Base-by-base conservation (phyloP, 176 grass and related monocot genomes). In the Musa itinerans region DNA sequence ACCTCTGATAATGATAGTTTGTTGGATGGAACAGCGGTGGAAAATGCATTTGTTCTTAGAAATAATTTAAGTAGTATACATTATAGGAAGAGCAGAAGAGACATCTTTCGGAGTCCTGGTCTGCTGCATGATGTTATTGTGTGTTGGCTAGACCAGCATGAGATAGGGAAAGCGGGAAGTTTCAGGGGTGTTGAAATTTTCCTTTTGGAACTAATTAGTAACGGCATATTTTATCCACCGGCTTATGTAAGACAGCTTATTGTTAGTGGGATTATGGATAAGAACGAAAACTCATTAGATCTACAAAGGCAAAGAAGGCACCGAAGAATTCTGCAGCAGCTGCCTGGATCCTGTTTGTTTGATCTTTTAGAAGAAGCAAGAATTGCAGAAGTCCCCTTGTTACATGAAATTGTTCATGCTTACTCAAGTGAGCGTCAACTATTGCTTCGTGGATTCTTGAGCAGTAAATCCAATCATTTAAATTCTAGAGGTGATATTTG, bases 81-180 rank as follows among this genome's bases (percentile, higher is more conserved):
- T 17, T 85, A 91, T 50, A 93, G 77, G 84, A 97, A 85, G 78
- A 84, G 75, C 51, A 88, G 53, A 53, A 91, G 78, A 71, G 85
- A 87, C 81, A 81, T 95, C 48, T 93, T 92, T 80, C 82, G 82
- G 82, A 99, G 96, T 63, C 96, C 96, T 78, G 96, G 96, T 73
- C 96, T 91, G 53, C 71, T 99, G 78, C 96, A 99, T 72, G 96
- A 99, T 53, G 88, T 99, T 50, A 87, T 99, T 52, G 96, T 95
- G 21, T 99, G 96, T 76, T 99, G 96, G 96, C 79, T 99, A 65
- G 96, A 99, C 86, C 95, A 99, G 69, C 90, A 94, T 84, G 95
- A 99, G 65, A 86, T 84, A 75, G 83, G 86, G 65, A 91, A 83
- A 72, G 80, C 81, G 84, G 86, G 83, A 58, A 91, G 95, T 75